These are phyloP conservation scores for Curvularia sp. DNA, from an alignment of 2,329 filamentous ascomycete species.

Conservation along the genomic window DNA sequence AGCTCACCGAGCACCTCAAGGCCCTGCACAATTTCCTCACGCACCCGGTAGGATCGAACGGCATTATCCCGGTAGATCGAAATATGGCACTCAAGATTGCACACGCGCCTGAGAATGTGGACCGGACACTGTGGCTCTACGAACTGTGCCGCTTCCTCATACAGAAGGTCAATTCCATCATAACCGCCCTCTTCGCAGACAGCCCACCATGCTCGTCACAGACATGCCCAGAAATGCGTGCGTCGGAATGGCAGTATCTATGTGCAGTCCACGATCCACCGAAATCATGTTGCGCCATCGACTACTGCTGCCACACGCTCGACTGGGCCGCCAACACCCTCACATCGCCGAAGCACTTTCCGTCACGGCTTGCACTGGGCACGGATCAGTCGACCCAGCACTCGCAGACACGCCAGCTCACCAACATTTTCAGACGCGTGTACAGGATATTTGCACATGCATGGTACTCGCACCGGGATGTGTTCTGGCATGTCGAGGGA, in stretches of 20 bases:
- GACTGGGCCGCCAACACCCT: constrained; percentile 97
- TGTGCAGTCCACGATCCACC: constrained; percentile 97
- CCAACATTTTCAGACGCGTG: constrained; percentile 92
- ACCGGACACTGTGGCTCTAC: constrained; percentile 93
- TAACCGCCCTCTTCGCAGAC: constrained; percentile 92
- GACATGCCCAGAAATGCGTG: constrained; percentile 98
- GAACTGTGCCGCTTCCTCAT: constrained; percentile 96
- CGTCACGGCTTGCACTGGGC: constrained; percentile 75
- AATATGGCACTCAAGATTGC: constrained; percentile 78
- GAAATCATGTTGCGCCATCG: constrained; percentile 96
- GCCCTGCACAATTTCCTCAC: constrained; percentile 87
- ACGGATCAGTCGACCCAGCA: constrained; percentile 48
- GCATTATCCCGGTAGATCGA: constrained; percentile 75
- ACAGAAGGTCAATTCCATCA: constrained; percentile 89
- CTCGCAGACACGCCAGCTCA: constrained; percentile 78
- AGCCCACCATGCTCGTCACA: constrained; percentile 83
- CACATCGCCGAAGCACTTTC: constrained; percentile 94
- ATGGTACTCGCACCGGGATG: constrained; percentile 95
- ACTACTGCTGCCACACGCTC: constrained; percentile 98
- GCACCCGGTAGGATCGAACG: constrained; percentile 61
- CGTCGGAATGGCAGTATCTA: constrained; percentile 98
- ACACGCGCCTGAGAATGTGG: constrained; percentile 79
- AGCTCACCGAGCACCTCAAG: constrained; percentile 95
- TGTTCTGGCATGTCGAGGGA: constrained; percentile 93
- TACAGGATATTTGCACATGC: constrained; percentile 98